Evolutionary conservation across 768 basidiomycete genomes (phyloP), one percentile per base, ranked within the genome.

Genomic region (Kondoa malvinella): DNA sequence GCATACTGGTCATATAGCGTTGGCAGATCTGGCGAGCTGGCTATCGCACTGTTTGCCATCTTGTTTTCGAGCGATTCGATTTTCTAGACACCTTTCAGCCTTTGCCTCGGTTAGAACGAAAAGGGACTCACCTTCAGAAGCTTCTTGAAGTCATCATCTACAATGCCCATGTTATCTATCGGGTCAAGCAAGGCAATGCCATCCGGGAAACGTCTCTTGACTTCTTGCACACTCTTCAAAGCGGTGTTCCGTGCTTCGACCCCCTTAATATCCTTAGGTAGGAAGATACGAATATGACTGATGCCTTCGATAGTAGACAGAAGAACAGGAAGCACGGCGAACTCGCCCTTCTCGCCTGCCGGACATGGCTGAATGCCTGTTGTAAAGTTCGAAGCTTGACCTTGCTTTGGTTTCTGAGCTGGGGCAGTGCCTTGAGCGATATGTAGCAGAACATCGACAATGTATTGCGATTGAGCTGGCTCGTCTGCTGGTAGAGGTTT

Each of bases 151-250:
- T 88, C 90, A 34, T 89, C 88, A 72, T 97, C 95, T 68, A 87
- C 89, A 76, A 99, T 95, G 12, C 85, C 86, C 91, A 97, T 92
- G 75, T 96, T 90, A 74, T 88, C 82, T 31, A 97, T 80, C 0
- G 95, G 95, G 75, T 97, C 95, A 14, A 99, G 81, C 4, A 92
- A 78, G 0, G 87, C 79, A 66, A 96, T 84, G 1, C 91, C 92
- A 59, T 89, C 83, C 0, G 91, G 88, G 78, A 92, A 92, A 62
- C 92, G 83, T 67, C 86, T 82, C 68, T 92, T 86, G n/a, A 95
- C 89, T 76, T 97, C 94, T 33, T 86, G 76, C 17, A 97, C 84
- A 69, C 87, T 88, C 80, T 92, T 92, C 86, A 89, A 92, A 1
- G 84, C 83, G 1, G 87, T 89, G 70, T 89, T 87, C 34, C 92